Evolutionary conservation across 345 rosid species (phyloP).

Genomic region (Toxicodendron radicans): DNA sequence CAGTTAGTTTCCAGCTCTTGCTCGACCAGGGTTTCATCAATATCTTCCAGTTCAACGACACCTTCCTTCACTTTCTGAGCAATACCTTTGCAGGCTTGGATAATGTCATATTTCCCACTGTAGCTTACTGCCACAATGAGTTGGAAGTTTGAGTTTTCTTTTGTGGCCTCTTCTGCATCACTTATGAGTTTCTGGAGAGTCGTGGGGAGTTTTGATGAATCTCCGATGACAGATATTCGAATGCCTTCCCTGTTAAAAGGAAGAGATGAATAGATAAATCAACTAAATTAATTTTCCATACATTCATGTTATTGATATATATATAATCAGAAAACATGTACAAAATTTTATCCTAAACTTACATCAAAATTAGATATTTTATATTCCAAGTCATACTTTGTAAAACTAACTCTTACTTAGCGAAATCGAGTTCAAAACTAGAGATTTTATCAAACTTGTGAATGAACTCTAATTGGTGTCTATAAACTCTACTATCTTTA

Average conservation of each 20-base stretch:
- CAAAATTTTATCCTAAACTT: too few species aligned
- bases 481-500: too few species aligned
- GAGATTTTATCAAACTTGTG: too few species aligned
- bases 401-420: too few species aligned
- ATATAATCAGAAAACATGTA: too few species aligned
- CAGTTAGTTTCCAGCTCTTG: constrained; percentile 66
- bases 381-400: too few species aligned
- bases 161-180: constrained; percentile 53
- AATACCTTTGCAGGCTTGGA: constrained; percentile 67
- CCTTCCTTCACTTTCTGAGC: constrained; percentile 56
- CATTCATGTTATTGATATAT: too few species aligned
- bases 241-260: constrained; percentile 40
- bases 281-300: too few species aligned
- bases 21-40: constrained; percentile 58
- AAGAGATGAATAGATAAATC: constrained; percentile 6
- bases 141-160: constrained; percentile 50
- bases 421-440: too few species aligned
- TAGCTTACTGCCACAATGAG: constrained; percentile 72
- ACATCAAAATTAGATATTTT: too few species aligned
- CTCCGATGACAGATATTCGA: constrained; percentile 61
- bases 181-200: constrained; percentile 40
- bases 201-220: constrained; percentile 51
- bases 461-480: too few species aligned
- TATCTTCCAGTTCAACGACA: constrained; percentile 44
- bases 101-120: constrained; percentile 69